phyloP scores from a whole-genome alignment of 768 basidiomycete genomes.

The Strobilomyces dryophilus region DNA sequence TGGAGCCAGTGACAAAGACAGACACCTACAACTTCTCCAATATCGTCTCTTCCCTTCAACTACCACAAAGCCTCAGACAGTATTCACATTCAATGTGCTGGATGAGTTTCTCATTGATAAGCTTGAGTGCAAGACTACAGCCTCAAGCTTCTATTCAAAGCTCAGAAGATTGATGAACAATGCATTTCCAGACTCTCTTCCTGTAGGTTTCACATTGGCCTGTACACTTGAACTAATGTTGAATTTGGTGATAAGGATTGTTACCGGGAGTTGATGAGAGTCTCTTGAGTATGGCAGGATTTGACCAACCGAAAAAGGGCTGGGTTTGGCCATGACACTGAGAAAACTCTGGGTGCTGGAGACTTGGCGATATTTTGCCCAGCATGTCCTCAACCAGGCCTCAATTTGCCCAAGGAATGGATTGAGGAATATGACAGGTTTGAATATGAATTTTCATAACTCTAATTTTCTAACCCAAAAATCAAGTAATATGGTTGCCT shows the following conservation, averaged over 20 bases:
- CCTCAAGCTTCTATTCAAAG: background rate
- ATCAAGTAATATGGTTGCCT: too few species aligned
- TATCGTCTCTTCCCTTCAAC: slow-evolving; percentile 12
- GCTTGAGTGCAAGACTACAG: slow-evolving; percentile 12
- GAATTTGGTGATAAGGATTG: background rate
- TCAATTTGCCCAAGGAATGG: too few species aligned
- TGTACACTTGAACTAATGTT: background rate
- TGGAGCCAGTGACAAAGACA: background rate
- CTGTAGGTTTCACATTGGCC: background rate
- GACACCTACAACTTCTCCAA: slow-evolving; percentile 13
- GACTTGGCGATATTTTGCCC: too few species aligned
- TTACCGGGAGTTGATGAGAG: background rate
- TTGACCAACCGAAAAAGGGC: background rate
- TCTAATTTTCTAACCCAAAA: too few species aligned
- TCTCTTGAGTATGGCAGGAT: background rate
- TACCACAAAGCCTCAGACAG: slow-evolving; percentile 7
- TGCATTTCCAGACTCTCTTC: background rate
- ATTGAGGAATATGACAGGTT: too few species aligned
- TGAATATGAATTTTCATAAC: too few species aligned
- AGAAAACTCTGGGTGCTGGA: background rate
- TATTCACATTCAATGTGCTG: slow-evolving; percentile 21
- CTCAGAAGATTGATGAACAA: background rate
- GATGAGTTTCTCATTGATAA: slow-evolving; percentile 18
- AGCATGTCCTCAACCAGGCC: too few species aligned
- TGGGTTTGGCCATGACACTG: background rate